Percentiles rank a stretch among this genome's conserved stretches.
Evolutionary conservation across 345 rosid species (phyloP).

Genomic region (Gossypium stocksii): DNA sequence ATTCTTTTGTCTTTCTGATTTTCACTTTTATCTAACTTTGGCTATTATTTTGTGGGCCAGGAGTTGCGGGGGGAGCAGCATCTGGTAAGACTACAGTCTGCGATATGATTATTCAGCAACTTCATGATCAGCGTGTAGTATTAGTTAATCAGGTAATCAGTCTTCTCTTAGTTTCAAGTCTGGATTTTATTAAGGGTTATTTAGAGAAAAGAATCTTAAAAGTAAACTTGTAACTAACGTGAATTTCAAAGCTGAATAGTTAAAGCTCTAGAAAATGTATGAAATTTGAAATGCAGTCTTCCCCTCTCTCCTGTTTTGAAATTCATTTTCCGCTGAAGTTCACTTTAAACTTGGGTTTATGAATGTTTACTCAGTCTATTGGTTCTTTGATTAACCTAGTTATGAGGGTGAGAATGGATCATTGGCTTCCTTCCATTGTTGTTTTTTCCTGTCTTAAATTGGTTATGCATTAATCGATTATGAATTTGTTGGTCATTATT

Average conservation of each 20-base stretch:
- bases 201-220: background rate
- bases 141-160: conserved; percentile 81
- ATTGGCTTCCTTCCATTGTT: background rate
- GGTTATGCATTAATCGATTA: background rate
- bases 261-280: background rate
- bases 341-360: background rate
- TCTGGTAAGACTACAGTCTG: conserved; percentile 98
- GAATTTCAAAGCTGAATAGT: background rate
- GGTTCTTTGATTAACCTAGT: background rate
- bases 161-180: background rate
- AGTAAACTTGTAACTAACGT: background rate
- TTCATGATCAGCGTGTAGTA: conserved; percentile 98
- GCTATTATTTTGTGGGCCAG: conserved; percentile 27
- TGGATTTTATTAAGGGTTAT: background rate
- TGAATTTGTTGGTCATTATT: background rate
- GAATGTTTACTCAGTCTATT: background rate
- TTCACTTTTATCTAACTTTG: background rate
- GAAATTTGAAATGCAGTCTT: background rate
- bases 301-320: background rate
- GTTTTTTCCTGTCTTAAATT: background rate
- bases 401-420: background rate
- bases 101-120: conserved; percentile 98
- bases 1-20: background rate
- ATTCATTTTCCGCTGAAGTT: background rate
- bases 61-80: conserved; percentile 99